phyloP scores from a whole-genome alignment of 2,329 filamentous ascomycete genomes.

The Fusarium aywerte region DNA sequence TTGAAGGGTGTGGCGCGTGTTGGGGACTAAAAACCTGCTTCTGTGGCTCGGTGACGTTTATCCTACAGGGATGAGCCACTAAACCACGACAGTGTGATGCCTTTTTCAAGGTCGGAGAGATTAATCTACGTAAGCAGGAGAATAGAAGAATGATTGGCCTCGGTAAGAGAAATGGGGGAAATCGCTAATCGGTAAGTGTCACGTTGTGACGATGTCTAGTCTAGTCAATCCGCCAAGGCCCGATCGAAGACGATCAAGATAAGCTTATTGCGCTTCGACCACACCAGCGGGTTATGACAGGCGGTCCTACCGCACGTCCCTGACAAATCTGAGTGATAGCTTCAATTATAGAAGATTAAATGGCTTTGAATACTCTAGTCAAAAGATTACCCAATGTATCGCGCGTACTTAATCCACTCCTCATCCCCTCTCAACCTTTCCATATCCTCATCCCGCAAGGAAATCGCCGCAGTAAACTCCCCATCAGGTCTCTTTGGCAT shows the following conservation, averaged over 20 bases:
- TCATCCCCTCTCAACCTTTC: slow-evolving; percentile 55
- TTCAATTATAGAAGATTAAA: neutral
- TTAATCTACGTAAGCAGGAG: neutral
- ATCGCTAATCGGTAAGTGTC: neutral
- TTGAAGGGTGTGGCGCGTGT: slow-evolving; percentile 40
- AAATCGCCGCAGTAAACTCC: slow-evolving; percentile 57
- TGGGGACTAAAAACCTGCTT: slow-evolving; percentile 40
- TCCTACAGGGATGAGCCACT: slow-evolving; percentile 31
- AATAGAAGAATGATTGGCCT: neutral
- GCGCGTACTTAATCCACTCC: slow-evolving; percentile 49
- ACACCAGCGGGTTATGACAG: neutral
- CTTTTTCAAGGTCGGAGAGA: neutral
- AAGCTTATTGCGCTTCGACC: slow-evolving; percentile 7
- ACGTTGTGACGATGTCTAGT: neutral
- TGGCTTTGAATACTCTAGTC: neutral
- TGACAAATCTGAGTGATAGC: neutral
- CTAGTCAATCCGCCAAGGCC: neutral
- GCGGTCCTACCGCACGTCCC: neutral
- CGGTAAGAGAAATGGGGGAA: neutral
- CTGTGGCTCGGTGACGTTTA: slow-evolving; percentile 42
- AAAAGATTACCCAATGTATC: slow-evolving; percentile 33
- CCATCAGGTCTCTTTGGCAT: slow-evolving; percentile 58
- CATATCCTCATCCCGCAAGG: slow-evolving; percentile 61
- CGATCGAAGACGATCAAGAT: slow-evolving; percentile 3
- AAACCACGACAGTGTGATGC: neutral